These are phyloP conservation scores for Candida freyschussii DNA, from an alignment of 1,139 yeast species.

Conservation along the genomic window DNA sequence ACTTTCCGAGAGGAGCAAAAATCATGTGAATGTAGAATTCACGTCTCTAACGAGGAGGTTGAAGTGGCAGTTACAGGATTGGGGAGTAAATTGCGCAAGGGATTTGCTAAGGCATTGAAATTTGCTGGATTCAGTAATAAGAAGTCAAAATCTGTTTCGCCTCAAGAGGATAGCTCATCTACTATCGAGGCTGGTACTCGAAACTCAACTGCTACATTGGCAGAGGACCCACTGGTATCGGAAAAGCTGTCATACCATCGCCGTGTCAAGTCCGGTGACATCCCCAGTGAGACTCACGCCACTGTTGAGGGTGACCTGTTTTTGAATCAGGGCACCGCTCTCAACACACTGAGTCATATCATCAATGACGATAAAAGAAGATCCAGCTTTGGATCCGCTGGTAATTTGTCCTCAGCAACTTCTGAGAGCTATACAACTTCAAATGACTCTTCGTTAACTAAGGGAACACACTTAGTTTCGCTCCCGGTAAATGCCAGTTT, in stretches of 20 bases:
- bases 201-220: too few species aligned
- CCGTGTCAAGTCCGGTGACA: conserved; percentile 23
- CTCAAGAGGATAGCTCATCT: too few species aligned
- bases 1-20: conserved; percentile 28
- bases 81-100: conserved; percentile 59
- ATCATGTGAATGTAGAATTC: conserved; percentile 35
- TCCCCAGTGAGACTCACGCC: conserved; percentile 39
- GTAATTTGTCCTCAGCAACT: conserved; percentile 2
- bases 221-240: too few species aligned
- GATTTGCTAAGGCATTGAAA: conserved; percentile 53
- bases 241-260: conserved; percentile 12
- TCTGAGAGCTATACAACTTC: conserved; percentile 4
- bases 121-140: conserved; percentile 28
- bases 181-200: too few species aligned
- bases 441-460: conserved; percentile 18
- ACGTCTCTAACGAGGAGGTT: conserved; percentile 65
- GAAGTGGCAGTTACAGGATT: conserved; percentile 77
- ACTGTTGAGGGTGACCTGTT: conserved; percentile 55
- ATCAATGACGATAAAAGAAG: conserved; percentile 42
- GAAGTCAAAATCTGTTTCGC: too few species aligned
- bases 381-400: conserved; percentile 17
- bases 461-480: conserved; percentile 21
- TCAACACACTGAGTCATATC: conserved; percentile 47
- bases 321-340: conserved; percentile 42
- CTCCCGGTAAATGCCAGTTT: conserved; percentile 68